These are phyloP conservation scores for Sisymbrium altissimum DNA, from an alignment of 345 rosid species.

Conservation along the genomic window DNA sequence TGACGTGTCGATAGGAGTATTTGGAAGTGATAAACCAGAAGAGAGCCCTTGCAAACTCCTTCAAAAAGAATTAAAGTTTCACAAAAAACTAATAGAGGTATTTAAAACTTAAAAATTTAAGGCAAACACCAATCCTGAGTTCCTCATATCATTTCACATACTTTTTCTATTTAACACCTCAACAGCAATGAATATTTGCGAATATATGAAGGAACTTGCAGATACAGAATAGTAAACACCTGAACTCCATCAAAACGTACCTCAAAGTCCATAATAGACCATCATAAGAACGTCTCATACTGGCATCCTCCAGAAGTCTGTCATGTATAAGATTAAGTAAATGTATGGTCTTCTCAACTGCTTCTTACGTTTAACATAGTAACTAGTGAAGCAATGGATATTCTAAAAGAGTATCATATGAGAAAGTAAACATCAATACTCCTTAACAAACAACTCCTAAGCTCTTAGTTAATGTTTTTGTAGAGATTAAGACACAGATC, in stretches of 20 bases:
- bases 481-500: conserved; percentile 18
- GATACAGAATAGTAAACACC: conserved; percentile 3
- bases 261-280: conserved; percentile 88
- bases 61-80: conserved; percentile 29
- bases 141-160: not conserved
- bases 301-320: conserved; percentile 85
- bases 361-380: conserved; percentile 11
- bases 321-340: conserved; percentile 20
- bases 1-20: conserved; percentile 37
- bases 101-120: conserved; percentile 8
- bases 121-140: not conserved
- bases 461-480: conserved; percentile 8
- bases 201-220: conserved; percentile 13
- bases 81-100: conserved; percentile 3
- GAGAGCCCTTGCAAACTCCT: conserved; percentile 89
- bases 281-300: conserved; percentile 65
- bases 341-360: not conserved
- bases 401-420: conserved; percentile 15
- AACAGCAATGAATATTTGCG: not conserved
- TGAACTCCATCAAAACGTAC: conserved; percentile 39
- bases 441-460: conserved; percentile 16
- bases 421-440: conserved; percentile 7
- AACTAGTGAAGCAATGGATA: not conserved
- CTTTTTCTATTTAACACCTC: not conserved
- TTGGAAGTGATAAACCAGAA: conserved; percentile 39